A percentile compares a stretch with the other conserved stretches of the same genome.
phyloP scores from a whole-genome alignment of 106 monocot species.

The Dendrobium officinale region DNA sequence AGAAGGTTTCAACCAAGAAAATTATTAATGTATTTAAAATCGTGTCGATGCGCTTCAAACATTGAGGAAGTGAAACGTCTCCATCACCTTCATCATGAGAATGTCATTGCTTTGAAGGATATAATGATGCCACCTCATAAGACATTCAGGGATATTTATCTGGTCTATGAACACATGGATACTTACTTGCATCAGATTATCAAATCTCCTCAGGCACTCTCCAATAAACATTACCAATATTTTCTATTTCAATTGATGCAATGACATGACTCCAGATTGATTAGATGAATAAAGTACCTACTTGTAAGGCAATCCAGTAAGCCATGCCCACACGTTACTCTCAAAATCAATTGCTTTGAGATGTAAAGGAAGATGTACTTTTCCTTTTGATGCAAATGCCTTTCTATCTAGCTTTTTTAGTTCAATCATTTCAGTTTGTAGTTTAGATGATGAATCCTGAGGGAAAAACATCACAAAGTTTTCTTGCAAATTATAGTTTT shows the following conservation, averaged over 20 bases:
- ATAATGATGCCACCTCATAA: slow-evolving; percentile 52
- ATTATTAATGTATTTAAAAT: slow-evolving; percentile 60
- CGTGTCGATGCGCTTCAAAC: slow-evolving; percentile 60
- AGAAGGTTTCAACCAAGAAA: slow-evolving; percentile 60
- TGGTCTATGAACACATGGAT: slow-evolving; percentile 73
- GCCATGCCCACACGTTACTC: too few species aligned
- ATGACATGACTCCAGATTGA: too few species aligned
- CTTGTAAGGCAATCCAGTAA: too few species aligned
- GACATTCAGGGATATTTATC: slow-evolving; percentile 63
- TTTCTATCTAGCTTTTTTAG: too few species aligned
- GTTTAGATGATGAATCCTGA: too few species aligned
- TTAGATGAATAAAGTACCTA: too few species aligned
- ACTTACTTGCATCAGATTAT: slow-evolving; percentile 69
- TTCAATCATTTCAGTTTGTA: too few species aligned
- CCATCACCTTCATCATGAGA: slow-evolving; percentile 51
- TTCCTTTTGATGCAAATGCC: too few species aligned
- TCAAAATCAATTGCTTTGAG: too few species aligned
- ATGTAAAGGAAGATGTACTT: too few species aligned
- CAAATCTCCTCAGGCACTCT: slow-evolving; percentile 61
- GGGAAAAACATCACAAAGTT: too few species aligned
- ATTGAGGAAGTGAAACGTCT: slow-evolving; percentile 57
- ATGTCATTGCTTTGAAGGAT: slow-evolving; percentile 65
- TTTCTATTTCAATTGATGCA: slow-evolving; percentile 45
- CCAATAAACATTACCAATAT: slow-evolving; percentile 72
- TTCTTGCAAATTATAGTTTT: slow-evolving; percentile 64